Percentiles rank a stretch among this genome's conserved stretches.
Conservation (phyloP, 352 stramenopile species). For the Pythium dissimile region DNA sequence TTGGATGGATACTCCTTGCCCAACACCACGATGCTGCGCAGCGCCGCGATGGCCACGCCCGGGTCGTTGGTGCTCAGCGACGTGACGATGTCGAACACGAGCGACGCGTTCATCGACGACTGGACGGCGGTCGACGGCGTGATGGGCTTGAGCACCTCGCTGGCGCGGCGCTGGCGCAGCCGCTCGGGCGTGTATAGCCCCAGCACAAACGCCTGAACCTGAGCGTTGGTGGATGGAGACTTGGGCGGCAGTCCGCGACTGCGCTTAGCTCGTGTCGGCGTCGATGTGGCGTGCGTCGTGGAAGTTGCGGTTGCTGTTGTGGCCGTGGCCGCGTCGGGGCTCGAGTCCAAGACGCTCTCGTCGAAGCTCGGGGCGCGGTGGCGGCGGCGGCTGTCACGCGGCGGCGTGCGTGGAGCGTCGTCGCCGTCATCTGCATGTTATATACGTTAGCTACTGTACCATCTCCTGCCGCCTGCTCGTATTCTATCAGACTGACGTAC, state of each 20-base stretch:
- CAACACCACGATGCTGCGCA: constrained; percentile 78
- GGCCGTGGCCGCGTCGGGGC: background rate
- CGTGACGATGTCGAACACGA: constrained; percentile 80
- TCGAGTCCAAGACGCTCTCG: constrained; percentile 9
- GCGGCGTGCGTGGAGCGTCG: constrained; percentile 4
- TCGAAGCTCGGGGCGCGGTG: background rate
- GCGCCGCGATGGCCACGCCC: constrained; percentile 64
- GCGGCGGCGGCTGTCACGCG: background rate
- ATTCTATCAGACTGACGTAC: too few relatives aligned
- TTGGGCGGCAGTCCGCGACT: background rate
- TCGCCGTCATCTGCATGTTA: background rate
- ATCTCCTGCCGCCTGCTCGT: background rate
- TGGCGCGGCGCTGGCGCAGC: constrained; percentile 27
- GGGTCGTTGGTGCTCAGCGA: constrained; percentile 83
- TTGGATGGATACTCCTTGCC: constrained; percentile 82
- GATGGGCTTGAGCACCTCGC: constrained; percentile 44
- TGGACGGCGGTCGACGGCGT: constrained; percentile 54
- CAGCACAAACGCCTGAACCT: background rate
- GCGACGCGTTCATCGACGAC: constrained; percentile 78
- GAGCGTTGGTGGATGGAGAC: background rate
- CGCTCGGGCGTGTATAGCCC: constrained; percentile 10
- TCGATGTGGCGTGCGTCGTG: background rate
- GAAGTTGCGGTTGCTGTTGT: background rate
- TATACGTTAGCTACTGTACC: background rate
- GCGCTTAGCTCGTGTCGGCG: background rate